These are phyloP conservation scores for Cenococcum geophilum DNA, from an alignment of 495 filamentous ascomycete species.

Conservation along the genomic window DNA sequence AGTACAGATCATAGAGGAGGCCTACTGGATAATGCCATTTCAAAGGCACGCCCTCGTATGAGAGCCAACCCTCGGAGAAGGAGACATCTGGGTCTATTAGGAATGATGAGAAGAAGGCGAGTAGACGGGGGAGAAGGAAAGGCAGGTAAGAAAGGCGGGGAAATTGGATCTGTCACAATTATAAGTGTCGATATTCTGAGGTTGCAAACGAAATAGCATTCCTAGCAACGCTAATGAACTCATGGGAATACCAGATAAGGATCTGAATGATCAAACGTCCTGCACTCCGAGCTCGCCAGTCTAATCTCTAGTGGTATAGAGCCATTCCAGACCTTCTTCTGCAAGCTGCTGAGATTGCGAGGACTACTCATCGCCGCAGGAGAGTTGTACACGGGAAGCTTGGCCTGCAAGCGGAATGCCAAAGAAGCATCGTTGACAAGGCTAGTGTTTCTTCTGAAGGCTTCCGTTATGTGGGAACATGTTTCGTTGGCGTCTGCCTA, in stretches of 20 bases:
- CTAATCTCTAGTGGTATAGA: constrained; percentile 40
- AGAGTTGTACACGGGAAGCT: neutral
- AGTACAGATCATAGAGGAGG: constrained; percentile 82
- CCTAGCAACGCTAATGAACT: neutral
- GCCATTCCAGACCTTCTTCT: constrained; percentile 38
- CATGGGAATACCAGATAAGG: constrained; percentile 35
- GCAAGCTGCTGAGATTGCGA: constrained; percentile 32
- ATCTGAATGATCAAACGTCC: constrained; percentile 38
- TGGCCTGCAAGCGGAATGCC: neutral
- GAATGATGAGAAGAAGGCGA: constrained; percentile 66
- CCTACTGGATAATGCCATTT: constrained; percentile 87
- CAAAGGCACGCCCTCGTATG: constrained; percentile 68
- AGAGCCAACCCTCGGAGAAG: constrained; percentile 63
- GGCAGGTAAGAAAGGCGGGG: constrained; percentile 68
- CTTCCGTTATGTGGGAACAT: too few species aligned
- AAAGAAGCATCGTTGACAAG: neutral
- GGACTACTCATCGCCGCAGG: neutral
- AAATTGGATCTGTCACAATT: constrained; percentile 43
- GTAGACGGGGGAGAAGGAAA: constrained; percentile 70
- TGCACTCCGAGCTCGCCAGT: constrained; percentile 37
- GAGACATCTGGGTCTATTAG: constrained; percentile 58
- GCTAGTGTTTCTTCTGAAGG: too few species aligned
- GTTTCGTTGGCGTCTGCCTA: too few species aligned
- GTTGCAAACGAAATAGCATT: neutral
- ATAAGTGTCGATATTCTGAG: too few species aligned